Conservation (phyloP, 371 early-diverging fungal genomes). For the Actinomortierella ambigua region DNA sequence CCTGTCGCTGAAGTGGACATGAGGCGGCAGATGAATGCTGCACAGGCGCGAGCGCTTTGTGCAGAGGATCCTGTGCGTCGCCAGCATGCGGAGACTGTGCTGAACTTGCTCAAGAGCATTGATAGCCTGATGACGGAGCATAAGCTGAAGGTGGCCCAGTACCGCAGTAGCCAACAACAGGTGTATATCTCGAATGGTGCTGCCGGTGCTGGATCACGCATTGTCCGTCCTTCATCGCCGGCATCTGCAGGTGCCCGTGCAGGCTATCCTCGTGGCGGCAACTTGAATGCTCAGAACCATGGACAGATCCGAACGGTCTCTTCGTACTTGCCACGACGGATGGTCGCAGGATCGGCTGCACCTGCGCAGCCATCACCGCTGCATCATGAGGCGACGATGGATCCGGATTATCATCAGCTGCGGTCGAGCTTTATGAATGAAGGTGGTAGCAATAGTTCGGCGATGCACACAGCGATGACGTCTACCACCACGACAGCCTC, state of each 20-base stretch:
- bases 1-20: slow-evolving; percentile 24
- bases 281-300: slow-evolving; percentile 20
- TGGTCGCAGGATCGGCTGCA: background rate
- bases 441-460: slow-evolving; percentile 1
- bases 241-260: background rate
- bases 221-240: too few relatives aligned
- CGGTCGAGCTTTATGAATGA: slow-evolving; percentile 12
- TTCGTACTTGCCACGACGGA: slow-evolving; percentile 19
- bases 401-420: slow-evolving; percentile 19
- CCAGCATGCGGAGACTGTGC: slow-evolving; percentile 30
- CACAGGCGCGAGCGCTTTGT: slow-evolving; percentile 28
- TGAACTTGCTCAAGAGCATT: slow-evolving; percentile 34
- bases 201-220: too few relatives aligned
- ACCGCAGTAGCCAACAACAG: slow-evolving; percentile 5
- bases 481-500: background rate
- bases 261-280: slow-evolving; percentile 13
- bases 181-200: background rate
- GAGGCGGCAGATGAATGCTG: slow-evolving; percentile 23
- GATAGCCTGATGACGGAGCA: slow-evolving; percentile 29
- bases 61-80: slow-evolving; percentile 24
- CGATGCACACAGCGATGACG: background rate
- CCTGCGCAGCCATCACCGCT: slow-evolving; percentile 22
- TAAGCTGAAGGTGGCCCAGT: slow-evolving; percentile 20
- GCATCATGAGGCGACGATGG: slow-evolving; percentile 5
- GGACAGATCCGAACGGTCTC: slow-evolving; percentile 24